Evolutionary conservation across 225 moss, liverwort and hornwort species (phyloP).

Genomic region (Bryum argenteum): DNA sequence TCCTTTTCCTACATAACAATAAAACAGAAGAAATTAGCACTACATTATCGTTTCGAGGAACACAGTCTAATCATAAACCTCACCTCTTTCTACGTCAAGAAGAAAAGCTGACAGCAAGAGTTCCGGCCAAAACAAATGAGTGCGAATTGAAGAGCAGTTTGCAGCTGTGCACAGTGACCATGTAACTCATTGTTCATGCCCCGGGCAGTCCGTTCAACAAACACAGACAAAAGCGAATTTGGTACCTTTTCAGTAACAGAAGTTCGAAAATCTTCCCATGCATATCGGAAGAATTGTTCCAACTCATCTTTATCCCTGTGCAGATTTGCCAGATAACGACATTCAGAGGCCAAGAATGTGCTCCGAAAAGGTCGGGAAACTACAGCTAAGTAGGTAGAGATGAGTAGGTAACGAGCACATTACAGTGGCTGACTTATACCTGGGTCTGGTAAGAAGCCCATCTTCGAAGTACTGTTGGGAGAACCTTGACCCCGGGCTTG

Average conservation of each 20-base stretch:
- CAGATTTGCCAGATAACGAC: conserved; percentile 9
- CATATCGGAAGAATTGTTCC: conserved; percentile 51
- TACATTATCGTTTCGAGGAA: neutral
- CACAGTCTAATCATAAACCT: neutral
- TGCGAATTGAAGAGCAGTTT: neutral
- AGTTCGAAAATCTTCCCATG: conserved; percentile 66
- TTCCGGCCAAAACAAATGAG: neutral
- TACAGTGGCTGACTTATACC: conserved; percentile 20
- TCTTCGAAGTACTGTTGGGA: conserved; percentile 46
- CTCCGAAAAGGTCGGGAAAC: conserved; percentile 1
- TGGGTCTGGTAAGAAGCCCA: conserved; percentile 47
- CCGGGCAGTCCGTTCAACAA: neutral
- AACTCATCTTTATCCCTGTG: conserved; percentile 54
- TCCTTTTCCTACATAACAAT: conserved; percentile 67
- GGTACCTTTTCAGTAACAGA: conserved; percentile 56
- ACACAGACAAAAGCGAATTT: conserved; percentile 1
- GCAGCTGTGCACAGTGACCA: neutral
- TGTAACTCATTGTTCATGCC: neutral
- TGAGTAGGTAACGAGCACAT: conserved; percentile 20
- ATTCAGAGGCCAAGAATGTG: neutral
- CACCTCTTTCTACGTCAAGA: neutral
- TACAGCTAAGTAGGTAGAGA: neutral
- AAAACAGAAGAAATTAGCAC: neutral
- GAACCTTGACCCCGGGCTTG: conserved; percentile 49
- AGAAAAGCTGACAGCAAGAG: conserved; percentile 2